Evolutionary conservation across 345 rosid species (phyloP).

Genomic region (Rhizophora apiculata): DNA sequence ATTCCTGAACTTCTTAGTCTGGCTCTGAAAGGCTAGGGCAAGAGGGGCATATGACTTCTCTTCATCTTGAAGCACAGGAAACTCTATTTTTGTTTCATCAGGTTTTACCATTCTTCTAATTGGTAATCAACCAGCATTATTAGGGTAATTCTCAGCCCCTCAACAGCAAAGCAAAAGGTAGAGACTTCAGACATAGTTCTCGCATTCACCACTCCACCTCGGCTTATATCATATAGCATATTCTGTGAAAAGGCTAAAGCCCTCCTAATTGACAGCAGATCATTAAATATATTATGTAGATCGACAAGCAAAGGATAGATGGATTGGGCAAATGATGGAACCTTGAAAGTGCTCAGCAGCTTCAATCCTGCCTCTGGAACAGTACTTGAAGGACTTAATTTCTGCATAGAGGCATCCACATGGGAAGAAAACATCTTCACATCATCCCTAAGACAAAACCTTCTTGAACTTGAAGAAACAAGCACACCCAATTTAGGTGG

Average conservation of each 20-base stretch:
- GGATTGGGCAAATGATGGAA: slow-evolving; percentile 77
- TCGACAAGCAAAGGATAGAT: slow-evolving; percentile 76
- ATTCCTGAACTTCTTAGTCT: slow-evolving; percentile 60
- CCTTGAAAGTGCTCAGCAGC: slow-evolving; percentile 31
- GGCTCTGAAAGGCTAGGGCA: slow-evolving; percentile 75
- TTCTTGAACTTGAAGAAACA: slow-evolving; percentile 38
- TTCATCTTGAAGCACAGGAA: slow-evolving; percentile 65
- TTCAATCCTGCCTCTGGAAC: slow-evolving; percentile 29
- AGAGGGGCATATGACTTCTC: slow-evolving; percentile 70
- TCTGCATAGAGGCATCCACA: slow-evolving; percentile 32
- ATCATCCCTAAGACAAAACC: slow-evolving; percentile 46
- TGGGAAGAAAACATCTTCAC: slow-evolving; percentile 51
- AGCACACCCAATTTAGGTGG: slow-evolving; percentile 40
- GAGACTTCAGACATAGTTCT: slow-evolving; percentile 62
- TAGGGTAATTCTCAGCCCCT: slow-evolving; percentile 81
- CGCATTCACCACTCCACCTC: slow-evolving; percentile 55
- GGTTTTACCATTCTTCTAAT: slow-evolving; percentile 28
- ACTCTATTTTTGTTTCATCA: slow-evolving; percentile 34
- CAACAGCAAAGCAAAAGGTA: slow-evolving; percentile 77
- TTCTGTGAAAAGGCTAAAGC: slow-evolving; percentile 68
- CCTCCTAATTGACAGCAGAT: slow-evolving; percentile 65
- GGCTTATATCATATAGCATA: slow-evolving; percentile 65
- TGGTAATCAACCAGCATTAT: slow-evolving; percentile 64
- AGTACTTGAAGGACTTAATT: slow-evolving; percentile 23
- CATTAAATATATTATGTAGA: slow-evolving; percentile 63